Evolutionary conservation across 306 rosid species (phyloP).

Genomic region (Phaseolus lunatus): DNA sequence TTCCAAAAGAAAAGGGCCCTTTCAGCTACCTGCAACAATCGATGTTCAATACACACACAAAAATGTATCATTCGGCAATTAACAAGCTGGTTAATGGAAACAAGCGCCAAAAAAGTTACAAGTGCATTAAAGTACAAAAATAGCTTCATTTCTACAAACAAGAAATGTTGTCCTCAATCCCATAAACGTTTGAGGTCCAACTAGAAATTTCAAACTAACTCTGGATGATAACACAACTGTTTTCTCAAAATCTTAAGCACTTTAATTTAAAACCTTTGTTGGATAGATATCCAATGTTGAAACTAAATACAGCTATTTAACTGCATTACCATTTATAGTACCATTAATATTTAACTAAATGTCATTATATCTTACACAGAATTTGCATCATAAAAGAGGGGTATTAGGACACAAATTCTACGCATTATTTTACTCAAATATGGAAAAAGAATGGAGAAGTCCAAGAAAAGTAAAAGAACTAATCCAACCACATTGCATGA

Average conservation of each 20-base stretch:
- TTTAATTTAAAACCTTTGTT: neutral
- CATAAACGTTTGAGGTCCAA: constrained; percentile 4
- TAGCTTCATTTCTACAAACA: neutral
- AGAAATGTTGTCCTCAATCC: neutral
- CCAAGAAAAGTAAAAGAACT: neutral
- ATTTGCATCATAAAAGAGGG: neutral
- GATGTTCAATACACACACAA: neutral
- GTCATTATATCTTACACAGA: neutral
- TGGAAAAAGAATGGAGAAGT: neutral
- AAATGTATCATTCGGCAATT: constrained; percentile 9
- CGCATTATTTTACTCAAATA: neutral
- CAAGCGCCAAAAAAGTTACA: neutral
- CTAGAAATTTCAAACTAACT: neutral
- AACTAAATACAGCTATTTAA: neutral
- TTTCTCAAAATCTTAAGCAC: neutral
- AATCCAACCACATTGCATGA: neutral
- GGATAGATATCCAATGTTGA: neutral
- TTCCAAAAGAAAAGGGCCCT: constrained; percentile 98
- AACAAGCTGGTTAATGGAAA: constrained; percentile 32
- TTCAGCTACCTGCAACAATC: constrained; percentile 84
- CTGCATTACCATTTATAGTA: neutral
- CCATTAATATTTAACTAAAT: neutral
- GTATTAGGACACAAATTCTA: constrained; percentile 1
- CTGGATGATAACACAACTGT: neutral
- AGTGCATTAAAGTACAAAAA: neutral